Evolutionary conservation across 352 stramenopile species (phyloP), one percentile per base, ranked within the genome.

Genomic region (Phytophthora citricola): DNA sequence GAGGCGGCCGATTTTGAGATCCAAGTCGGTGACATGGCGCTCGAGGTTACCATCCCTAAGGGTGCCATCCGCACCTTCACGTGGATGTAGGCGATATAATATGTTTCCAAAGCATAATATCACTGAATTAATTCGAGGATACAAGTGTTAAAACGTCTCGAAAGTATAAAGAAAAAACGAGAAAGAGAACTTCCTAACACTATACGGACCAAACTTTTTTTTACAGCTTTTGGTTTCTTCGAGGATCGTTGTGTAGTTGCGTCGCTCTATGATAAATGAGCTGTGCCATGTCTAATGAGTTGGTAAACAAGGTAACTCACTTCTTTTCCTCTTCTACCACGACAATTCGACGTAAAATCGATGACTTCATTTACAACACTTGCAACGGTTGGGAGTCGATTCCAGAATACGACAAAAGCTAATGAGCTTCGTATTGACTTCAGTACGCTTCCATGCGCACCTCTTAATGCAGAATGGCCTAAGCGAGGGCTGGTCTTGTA

Each of bases 1-100:
- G 84, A 91, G 49, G 63, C 82, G 15, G 85, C 79, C 0, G 55
- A 75, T 15, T 91, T 94, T 49, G 70, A 86, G 51, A 54, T 94
- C 10, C 67, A 82, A n/a, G 71, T 78, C 24, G 80, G 71, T 15
- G 77, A 75, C 40, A 51, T 52, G 27, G 63, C 63, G 11, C 47
- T 92, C 15, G 59, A 77, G 14, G 83, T 78, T 10, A 76, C 64
- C 4, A 61, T 92, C 29, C 79, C 81, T 5, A 56, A 56, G n/a
- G 78, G 79, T 11, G 84, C 74, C 14, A 94, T 94, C 41, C 86
- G 79, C 32, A 92, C 86, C 17, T 53, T 47, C 31, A 62, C 43
- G 43, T 62, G 54, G 54, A 45, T 46, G 54, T 62, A 62, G 51
- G 31, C 31, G 3, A 31, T 20, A 20, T 20, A 20, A 20, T 20